Evolutionary conservation across 345 rosid genomes (phyloP), one percentile per base, ranked within the genome.

Genomic region (Punica granatum): DNA sequence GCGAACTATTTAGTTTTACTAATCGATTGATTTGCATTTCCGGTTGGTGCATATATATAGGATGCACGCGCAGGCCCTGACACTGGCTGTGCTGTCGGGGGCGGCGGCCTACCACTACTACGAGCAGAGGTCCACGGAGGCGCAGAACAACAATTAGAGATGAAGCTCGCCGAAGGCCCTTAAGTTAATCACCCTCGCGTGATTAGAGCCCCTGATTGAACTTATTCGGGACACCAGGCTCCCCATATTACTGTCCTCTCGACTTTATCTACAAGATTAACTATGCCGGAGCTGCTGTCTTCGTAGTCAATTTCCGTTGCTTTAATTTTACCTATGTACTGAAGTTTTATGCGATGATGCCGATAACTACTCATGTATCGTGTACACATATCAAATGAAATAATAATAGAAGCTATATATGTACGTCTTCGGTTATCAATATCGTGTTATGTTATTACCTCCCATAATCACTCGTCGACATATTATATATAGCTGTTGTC

Each of bases 51-150:
- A 46, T 30, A 28, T 34, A 34, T 48, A 34, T 10, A 86, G 92
- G 87, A 76, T 88, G 90, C 94, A 88, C 53, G 89, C 90, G 34
- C 90, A 88, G 59, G 94, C 94, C 42, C 39, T 88, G 30, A 88
- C 94, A 32, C 41, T 88, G 75, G 89, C 82, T 15, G 87, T 88
- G 51, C 82, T 88, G 26, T 85, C 94, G 7, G 83, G 90, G 21
- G 94, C 90, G 49, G 90, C 90, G 6, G 80, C 81, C 65, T 88
- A 81, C 67, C 87, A 85, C 63, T 81, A 84, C 43, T 72, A 72
- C 56, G 86, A 84, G 66, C 80, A 80, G 74, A 73, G 59, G 58
- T 39, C 44, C 71, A 60, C 41, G 75, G 60, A 74, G 73, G 67
- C 67, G 36, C 69, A 43, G 1, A 26, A 56, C 33, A 30, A 12